These are phyloP conservation scores for Diplogelasinospora grovesii DNA, from an alignment of 495 filamentous ascomycete species.

Conservation along the genomic window DNA sequence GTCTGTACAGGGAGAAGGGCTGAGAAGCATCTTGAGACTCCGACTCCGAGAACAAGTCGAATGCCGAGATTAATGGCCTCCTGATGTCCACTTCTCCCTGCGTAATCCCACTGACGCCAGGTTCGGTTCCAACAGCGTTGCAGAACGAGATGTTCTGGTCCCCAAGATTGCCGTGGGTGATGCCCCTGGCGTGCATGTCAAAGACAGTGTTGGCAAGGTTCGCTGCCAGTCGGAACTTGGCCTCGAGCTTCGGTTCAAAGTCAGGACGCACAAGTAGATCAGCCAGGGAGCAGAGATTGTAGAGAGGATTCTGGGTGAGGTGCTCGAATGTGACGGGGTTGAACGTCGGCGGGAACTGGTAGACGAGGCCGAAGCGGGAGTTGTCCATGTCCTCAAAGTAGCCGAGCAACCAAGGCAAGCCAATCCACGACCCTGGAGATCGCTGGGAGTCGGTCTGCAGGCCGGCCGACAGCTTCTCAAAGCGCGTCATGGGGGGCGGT, in stretches of 20 bases:
- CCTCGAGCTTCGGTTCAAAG: conserved; percentile 58
- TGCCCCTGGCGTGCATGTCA: conserved; percentile 65
- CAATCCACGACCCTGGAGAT: conserved; percentile 55
- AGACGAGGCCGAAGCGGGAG: conserved; percentile 74
- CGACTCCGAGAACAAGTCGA: conserved; percentile 72
- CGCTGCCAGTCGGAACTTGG: conserved; percentile 76
- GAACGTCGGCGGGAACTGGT: conserved; percentile 66
- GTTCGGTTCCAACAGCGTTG: conserved; percentile 40
- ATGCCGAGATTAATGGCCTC: conserved; percentile 70
- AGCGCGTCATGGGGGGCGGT: conserved; percentile 54
- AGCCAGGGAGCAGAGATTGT: conserved; percentile 42
- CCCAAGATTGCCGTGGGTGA: conserved; percentile 75
- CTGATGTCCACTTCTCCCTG: conserved; percentile 56
- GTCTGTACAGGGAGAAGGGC: conserved; percentile 58
- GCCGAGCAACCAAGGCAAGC: conserved; percentile 57
- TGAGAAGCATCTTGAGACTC: conserved; percentile 33
- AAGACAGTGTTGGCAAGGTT: conserved; percentile 71
- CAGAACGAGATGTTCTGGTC: conserved; percentile 78
- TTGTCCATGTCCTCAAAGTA: conserved; percentile 76
- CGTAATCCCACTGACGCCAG: conserved; percentile 29
- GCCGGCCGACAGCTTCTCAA: conserved; percentile 54
- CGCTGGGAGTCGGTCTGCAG: conserved; percentile 51
- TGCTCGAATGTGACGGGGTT: conserved; percentile 51
- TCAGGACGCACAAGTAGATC: conserved; percentile 46
- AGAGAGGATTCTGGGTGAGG: conserved; percentile 40